Percentiles rank a stretch among this genome's conserved stretches.
Evolutionary conservation across 345 rosid species (phyloP).

Genomic region (Eucalyptus pauciflora): DNA sequence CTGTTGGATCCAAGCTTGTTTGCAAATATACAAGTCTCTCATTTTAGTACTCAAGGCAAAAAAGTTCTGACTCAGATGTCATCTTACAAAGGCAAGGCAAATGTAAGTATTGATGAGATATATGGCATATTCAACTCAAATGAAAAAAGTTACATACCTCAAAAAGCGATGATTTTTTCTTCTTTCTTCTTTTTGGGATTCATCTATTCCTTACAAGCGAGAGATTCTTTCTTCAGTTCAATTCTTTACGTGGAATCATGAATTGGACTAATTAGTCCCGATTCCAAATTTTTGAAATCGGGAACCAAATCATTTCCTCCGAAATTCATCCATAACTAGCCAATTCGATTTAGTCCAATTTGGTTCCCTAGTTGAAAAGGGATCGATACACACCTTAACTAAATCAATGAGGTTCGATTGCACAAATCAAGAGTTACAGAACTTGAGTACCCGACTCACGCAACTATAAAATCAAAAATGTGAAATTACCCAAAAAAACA

Average conservation of each 20-base stretch:
- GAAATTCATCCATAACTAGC: background rate
- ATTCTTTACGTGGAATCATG: background rate
- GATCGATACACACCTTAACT: background rate
- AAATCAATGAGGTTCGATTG: too few relatives aligned
- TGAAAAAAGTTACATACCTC: background rate
- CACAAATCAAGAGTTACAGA: too few relatives aligned
- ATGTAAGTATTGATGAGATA: background rate
- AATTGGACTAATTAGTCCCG: background rate
- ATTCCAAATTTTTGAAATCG: too few relatives aligned
- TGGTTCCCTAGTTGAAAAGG: background rate
- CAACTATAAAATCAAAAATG: background rate
- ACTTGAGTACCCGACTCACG: background rate
- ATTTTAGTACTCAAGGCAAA: background rate
- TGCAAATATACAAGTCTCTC: background rate
- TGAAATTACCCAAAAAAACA: background rate
- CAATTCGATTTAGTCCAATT: accelerated
- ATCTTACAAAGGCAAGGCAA: background rate
- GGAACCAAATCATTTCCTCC: too few relatives aligned
- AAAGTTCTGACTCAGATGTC: background rate
- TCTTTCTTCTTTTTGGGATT: background rate
- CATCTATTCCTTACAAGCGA: too few relatives aligned
- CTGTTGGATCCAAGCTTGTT: background rate
- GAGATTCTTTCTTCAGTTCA: background rate
- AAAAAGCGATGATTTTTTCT: too few relatives aligned
- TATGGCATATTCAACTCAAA: background rate